A percentile compares a stretch with the other conserved stretches of the same genome.
These are phyloP conservation scores for Chalciporus piperatus DNA, from an alignment of 768 basidiomycete species.

Conservation along the genomic window DNA sequence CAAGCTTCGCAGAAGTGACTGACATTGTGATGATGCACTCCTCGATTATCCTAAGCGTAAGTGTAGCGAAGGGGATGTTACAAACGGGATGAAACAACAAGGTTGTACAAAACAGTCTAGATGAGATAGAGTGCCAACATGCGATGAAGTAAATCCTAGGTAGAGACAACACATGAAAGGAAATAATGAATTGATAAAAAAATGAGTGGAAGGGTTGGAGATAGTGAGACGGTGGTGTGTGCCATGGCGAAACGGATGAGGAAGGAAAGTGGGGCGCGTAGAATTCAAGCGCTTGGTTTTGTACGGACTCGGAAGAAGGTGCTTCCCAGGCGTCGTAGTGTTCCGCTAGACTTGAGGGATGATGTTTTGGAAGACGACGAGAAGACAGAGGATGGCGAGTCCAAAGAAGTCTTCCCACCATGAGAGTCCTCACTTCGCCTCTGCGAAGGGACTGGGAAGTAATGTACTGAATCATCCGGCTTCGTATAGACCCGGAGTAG, in stretches of 20 bases:
- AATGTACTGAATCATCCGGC: slow-evolving; percentile 31
- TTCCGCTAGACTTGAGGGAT: slow-evolving; percentile 20
- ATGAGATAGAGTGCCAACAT: slow-evolving; percentile 16
- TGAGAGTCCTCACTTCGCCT: slow-evolving; percentile 28
- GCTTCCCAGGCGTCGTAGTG: slow-evolving; percentile 19
- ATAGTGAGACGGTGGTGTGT: slow-evolving; percentile 5
- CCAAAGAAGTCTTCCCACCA: slow-evolving; percentile 21
- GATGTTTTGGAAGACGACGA: slow-evolving; percentile 20
- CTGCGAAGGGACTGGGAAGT: slow-evolving; percentile 34
- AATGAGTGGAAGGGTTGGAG: slow-evolving; percentile 2
- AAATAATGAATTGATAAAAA: slow-evolving; percentile 21
- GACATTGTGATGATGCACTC: neutral
- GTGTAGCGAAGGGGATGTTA: neutral
- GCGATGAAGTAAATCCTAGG: neutral
- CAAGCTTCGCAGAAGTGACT: neutral
- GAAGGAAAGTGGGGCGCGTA: neutral
- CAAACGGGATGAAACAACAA: neutral
- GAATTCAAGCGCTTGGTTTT: slow-evolving; percentile 18
- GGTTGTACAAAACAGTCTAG: neutral
- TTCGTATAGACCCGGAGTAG: slow-evolving; percentile 26
- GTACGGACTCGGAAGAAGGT: slow-evolving; percentile 21
- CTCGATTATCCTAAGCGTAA: slow-evolving; percentile 1
- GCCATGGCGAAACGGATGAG: neutral
- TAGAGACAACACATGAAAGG: neutral
- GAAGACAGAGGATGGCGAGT: slow-evolving; percentile 28